A percentile compares a stretch with the other conserved stretches of the same genome.
These are phyloP conservation scores for Arabidopsis arenosa DNA, from an alignment of 345 rosid genomes.

Conservation along the genomic window DNA sequence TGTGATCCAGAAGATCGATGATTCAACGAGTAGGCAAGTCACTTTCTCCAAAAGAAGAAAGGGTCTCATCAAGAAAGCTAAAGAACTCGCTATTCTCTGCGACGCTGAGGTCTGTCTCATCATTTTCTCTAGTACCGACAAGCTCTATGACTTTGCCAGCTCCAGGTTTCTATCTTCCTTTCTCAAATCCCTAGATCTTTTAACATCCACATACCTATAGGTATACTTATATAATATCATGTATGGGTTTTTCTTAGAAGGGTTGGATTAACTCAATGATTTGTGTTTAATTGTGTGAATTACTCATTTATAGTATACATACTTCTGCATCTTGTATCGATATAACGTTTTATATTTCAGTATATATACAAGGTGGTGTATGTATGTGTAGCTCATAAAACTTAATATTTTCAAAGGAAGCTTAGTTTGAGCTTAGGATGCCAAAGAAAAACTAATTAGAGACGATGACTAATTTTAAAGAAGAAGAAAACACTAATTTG, in stretches of 20 bases:
- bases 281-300: slow-evolving; percentile 11
- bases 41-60: slow-evolving; percentile 78
- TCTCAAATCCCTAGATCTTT: slow-evolving; percentile 7
- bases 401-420: slow-evolving; percentile 7
- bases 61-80: slow-evolving; percentile 79
- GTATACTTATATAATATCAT: slow-evolving; percentile 16
- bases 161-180: slow-evolving; percentile 48
- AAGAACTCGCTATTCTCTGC: slow-evolving; percentile 71
- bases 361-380: neutral
- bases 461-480: neutral
- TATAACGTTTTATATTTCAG: neutral
- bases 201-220: slow-evolving; percentile 1
- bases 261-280: neutral
- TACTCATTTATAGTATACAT: slow-evolving; percentile 4
- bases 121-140: slow-evolving; percentile 65
- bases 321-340: neutral
- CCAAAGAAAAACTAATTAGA: neutral
- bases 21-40: slow-evolving; percentile 72
- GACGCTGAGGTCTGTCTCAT: slow-evolving; percentile 75
- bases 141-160: slow-evolving; percentile 73
- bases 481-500: neutral
- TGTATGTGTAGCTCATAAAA: slow-evolving; percentile 10
- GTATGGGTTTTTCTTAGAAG: slow-evolving; percentile 3
- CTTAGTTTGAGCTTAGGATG: neutral
- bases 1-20: slow-evolving; percentile 75